Base-by-base conservation (phyloP, 768 basidiomycete genomes). In the Cubamyces lactineus region DNA sequence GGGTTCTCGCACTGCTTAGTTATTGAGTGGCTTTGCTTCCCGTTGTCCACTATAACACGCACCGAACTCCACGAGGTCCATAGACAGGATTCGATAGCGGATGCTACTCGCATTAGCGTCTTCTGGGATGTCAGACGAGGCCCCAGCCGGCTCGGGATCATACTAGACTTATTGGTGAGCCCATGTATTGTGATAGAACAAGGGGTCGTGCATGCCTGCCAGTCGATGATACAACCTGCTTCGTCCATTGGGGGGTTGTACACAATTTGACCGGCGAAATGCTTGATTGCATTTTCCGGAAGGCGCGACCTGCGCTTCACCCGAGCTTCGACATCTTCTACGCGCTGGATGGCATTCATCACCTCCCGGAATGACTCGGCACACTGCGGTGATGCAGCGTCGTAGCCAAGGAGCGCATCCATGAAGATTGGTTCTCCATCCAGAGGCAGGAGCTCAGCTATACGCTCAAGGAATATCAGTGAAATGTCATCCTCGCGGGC, bases 71-170 rank as follows among this genome's bases (percentile, higher is more conserved):
- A 41, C 39, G 3, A 53, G 16, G 23, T 34, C 34, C 34, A 51
- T 51, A 11, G 50, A 51, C 23, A 53, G 39, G 2, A 53, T 23
- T 13, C 52, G 52, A n/a, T 53, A 53, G 23, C 52, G 52, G 19
- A 53, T 41, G 21, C 5, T 26, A 21, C 17, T 53, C 38, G 38
- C 21, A 34, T 34, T 34, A 9, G 5, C 34, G 34, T 11, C 34
- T 34, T 34, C 34, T 34, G 34, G 34, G 4, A 11, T 34, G 34
- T 34, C 34, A 9, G 34, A 34, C 34, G 34, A 6, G 9, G 5
- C 34, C 5, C 34, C 9, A 11, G 34, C 9, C 34, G 34, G 34
- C 9, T 34, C 34, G 11, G 34, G 34, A 34, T 34, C 34, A 34
- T 34, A 34, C 34, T 34, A 11, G 34, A 28, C 4, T 6, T 1